A percentile compares a stretch with the other conserved stretches of the same genome.
Evolutionary conservation across 495 filamentous ascomycete genomes (phyloP).

Genomic region (Tuber aestivum): DNA sequence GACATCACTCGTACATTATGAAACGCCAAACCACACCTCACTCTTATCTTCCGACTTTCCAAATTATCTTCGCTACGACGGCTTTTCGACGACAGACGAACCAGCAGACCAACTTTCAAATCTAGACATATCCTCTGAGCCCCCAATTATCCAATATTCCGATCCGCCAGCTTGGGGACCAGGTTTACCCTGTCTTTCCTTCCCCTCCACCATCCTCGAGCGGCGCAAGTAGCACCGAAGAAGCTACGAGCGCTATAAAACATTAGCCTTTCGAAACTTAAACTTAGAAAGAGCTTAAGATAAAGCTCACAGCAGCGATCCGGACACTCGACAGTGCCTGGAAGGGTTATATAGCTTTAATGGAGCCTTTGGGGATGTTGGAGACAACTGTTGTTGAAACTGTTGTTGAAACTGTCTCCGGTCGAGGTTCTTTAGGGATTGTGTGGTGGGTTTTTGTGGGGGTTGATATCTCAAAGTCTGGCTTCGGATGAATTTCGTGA

Average conservation of each 20-base stretch:
- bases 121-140: not conserved
- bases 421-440: not conserved
- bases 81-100: not conserved
- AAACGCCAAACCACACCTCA: not conserved
- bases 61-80: not conserved
- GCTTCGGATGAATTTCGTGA: not conserved
- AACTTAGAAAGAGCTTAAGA: not conserved
- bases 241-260: constrained; percentile 18
- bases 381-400: not conserved
- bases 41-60: not conserved
- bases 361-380: not conserved
- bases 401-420: not conserved
- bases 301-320: constrained; percentile 23
- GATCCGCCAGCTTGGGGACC: not conserved
- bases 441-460: not conserved
- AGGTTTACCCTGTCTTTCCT: not conserved
- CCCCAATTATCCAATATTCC: not conserved
- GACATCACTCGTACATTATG: not conserved
- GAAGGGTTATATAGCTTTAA: not conserved
- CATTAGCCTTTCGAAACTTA: not conserved
- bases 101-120: not conserved
- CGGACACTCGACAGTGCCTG: constrained; percentile 15
- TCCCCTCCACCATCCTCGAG: not conserved
- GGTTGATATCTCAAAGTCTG: not conserved
- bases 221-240: constrained; percentile 11